Evolutionary conservation across 129 eudicot species (phyloP).

Genomic region (Centrapalus pauciflorus): DNA sequence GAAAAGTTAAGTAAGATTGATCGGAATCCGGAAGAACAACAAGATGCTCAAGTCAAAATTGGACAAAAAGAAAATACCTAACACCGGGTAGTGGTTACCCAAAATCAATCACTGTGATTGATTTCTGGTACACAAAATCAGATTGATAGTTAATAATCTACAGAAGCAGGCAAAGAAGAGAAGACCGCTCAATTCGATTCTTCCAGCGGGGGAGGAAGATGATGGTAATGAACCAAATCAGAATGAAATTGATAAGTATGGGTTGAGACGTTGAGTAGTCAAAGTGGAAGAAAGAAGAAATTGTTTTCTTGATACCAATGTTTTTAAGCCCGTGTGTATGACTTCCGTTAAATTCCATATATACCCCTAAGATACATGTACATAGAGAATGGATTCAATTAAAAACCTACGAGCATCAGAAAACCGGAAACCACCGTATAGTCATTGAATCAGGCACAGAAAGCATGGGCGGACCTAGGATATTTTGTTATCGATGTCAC

Average conservation of each 20-base stretch:
- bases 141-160: neutral
- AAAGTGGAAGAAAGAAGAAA: neutral
- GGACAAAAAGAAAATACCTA: neutral
- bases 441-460: too few relatives aligned
- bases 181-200: neutral
- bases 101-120: conserved; percentile 11
- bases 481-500: too few relatives aligned
- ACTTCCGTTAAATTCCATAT: too few relatives aligned
- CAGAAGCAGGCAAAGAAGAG: neutral
- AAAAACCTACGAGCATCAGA: too few relatives aligned
- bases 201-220: neutral
- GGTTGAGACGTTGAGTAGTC: conserved; percentile 13
- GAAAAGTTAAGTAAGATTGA: neutral
- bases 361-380: too few relatives aligned
- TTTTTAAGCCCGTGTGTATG: too few relatives aligned
- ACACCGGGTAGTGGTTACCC: neutral
- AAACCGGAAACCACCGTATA: too few relatives aligned
- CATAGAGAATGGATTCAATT: too few relatives aligned
- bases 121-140: neutral
- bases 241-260: neutral
- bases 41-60: neutral
- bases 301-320: too few relatives aligned
- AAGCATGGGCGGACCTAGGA: too few relatives aligned
- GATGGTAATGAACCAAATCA: neutral
- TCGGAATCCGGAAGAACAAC: conserved; percentile 7